A percentile compares a stretch with the other conserved stretches of the same genome.
Conservation (phyloP, 805 yeast species). For the Sugiyamaella marilandica region DNA sequence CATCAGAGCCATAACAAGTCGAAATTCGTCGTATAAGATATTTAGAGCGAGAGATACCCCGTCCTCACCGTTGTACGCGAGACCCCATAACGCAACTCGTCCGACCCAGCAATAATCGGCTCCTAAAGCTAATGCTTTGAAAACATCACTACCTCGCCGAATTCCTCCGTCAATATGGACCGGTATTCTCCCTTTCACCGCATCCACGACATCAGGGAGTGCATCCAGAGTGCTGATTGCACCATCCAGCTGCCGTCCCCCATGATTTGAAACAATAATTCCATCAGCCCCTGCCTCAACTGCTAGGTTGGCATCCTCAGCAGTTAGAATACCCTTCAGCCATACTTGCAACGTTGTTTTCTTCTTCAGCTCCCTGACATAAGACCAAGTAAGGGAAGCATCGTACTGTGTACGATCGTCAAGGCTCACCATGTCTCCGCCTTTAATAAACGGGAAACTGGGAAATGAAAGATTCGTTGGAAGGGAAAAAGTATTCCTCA, state of each 20-base stretch:
- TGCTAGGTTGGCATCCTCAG: conserved; percentile 58
- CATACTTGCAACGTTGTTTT: conserved; percentile 43
- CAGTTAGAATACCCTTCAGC: conserved; percentile 60
- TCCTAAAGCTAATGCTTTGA: conserved; percentile 62
- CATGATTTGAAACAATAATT: conserved; percentile 63
- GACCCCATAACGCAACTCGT: conserved; percentile 59
- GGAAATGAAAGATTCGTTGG: conserved; percentile 29
- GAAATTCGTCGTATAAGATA: conserved; percentile 23
- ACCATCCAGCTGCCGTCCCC: conserved; percentile 66
- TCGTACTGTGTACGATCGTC: conserved; percentile 20
- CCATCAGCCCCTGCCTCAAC: conserved; percentile 58
- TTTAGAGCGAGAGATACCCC: conserved; percentile 43
- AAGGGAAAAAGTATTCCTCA: conserved; percentile 26
- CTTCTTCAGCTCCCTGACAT: conserved; percentile 27
- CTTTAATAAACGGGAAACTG: conserved; percentile 21
- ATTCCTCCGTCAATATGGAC: conserved; percentile 64
- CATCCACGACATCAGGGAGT: conserved; percentile 47
- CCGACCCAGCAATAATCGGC: conserved; percentile 64
- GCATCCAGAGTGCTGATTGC: conserved; percentile 60
- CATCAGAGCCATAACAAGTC: conserved; percentile 23
- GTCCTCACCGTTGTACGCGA: conserved; percentile 61
- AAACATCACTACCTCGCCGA: conserved; percentile 59
- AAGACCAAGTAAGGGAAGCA: conserved; percentile 21
- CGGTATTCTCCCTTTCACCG: conserved; percentile 42
- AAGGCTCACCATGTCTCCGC: conserved; percentile 23